Evolutionary conservation across 371 early-diverging fungal species (phyloP).

Genomic region (Circinella umbellata): DNA sequence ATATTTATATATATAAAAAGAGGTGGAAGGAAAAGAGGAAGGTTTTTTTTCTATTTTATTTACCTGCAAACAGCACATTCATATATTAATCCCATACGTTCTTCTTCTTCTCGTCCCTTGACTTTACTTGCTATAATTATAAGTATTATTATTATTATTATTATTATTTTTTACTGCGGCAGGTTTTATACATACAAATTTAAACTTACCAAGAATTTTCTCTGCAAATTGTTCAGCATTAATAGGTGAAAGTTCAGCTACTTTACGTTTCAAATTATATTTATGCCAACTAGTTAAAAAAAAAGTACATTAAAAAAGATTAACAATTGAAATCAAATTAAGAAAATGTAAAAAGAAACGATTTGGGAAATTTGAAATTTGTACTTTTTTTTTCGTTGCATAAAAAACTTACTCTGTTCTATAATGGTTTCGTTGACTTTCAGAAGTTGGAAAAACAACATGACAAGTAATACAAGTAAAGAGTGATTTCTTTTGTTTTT

Average conservation of each 20-base stretch:
- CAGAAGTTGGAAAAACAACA: conserved; percentile 84
- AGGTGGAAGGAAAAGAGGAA: no score
- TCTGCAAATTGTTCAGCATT: conserved; percentile 75
- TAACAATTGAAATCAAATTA: no score
- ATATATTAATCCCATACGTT: conserved; percentile 42
- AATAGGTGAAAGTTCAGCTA: conserved; percentile 77
- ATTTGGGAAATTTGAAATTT: no score
- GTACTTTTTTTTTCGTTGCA: not conserved
- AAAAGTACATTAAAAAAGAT: no score
- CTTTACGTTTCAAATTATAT: conserved; percentile 89
- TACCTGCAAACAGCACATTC: conserved; percentile 54
- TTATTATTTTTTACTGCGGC: not conserved
- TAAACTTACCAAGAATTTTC: conserved; percentile 56
- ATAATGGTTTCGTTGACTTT: conserved; percentile 85
- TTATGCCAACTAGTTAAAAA: conserved; percentile 75
- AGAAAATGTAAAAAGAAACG: no score
- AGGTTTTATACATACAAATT: no score
- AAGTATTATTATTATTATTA: no score
- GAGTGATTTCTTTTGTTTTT: not conserved
- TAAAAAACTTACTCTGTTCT: conserved; percentile 68
- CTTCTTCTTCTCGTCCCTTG: conserved; percentile 47
- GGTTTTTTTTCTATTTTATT: no score
- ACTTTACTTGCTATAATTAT: conserved; percentile 48
- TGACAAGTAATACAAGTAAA: conserved; percentile 83
- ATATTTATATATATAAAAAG: no score